phyloP scores from a whole-genome alignment of 306 rosid genomes.

The Sechiopsis laciniata region DNA sequence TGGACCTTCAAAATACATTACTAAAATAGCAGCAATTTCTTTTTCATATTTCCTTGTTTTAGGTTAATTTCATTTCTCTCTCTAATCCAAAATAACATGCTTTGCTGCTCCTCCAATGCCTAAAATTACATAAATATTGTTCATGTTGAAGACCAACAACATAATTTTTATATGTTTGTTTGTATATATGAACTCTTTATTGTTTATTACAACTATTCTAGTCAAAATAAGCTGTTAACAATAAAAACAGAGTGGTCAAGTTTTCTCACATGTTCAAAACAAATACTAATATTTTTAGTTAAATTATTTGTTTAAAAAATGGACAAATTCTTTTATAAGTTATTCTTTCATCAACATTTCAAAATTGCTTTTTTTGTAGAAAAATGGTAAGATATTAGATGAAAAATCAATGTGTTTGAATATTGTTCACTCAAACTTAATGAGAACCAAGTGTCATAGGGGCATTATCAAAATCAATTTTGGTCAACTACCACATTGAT shows the following conservation, averaged over 20 bases:
- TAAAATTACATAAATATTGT: background rate
- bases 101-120: constrained; percentile 16
- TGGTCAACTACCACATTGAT: no score
- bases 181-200: background rate
- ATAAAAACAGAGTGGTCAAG: background rate
- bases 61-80: background rate
- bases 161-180: background rate
- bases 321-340: no score
- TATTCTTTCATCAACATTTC: no score
- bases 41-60: constrained; percentile 2
- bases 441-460: no score
- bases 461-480: no score
- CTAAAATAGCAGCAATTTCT: background rate
- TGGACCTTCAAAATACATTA: constrained; percentile 9
- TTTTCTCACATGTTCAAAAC: no score
- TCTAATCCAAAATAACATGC: background rate
- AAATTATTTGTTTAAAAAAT: no score
- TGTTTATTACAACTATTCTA: background rate
- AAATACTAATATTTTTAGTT: no score
- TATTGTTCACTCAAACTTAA: no score
- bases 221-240: background rate
- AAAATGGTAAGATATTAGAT: no score
- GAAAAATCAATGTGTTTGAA: no score
- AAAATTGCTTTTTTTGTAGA: no score
- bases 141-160: background rate